Conservation (phyloP, 805 yeast species). For the Pichia heedii region DNA sequence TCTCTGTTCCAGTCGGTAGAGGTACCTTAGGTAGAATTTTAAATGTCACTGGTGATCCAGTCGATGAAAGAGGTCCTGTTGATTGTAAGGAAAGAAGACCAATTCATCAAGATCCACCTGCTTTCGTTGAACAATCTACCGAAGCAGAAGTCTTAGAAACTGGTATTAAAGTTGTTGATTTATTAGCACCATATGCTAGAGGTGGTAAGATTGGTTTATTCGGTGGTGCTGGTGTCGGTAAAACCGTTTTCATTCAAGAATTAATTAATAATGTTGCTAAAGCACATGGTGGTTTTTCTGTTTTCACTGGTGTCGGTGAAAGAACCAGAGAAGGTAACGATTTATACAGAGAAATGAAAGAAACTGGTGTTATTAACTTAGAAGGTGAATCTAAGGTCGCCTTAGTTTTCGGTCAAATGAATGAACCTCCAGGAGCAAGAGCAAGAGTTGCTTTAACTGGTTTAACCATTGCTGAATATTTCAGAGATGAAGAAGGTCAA, state of each 20-base stretch:
- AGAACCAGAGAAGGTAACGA: slow-evolving; percentile 99
- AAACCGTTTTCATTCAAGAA: slow-evolving; percentile 99
- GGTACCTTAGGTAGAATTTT: slow-evolving; percentile 98
- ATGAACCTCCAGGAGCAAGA: slow-evolving; percentile 99
- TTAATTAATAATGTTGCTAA: slow-evolving; percentile 99
- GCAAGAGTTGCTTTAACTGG: slow-evolving; percentile 99
- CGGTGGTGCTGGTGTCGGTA: slow-evolving; percentile 99
- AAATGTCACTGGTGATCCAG: slow-evolving; percentile 98
- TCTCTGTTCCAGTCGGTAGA: slow-evolving; percentile 98
- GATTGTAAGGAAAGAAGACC: slow-evolving; percentile 89
- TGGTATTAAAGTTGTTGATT: slow-evolving; percentile 99
- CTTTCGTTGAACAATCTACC: slow-evolving; percentile 95
- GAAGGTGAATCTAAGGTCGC: slow-evolving; percentile 99
- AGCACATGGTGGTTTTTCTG: slow-evolving; percentile 99
- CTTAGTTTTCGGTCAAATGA: slow-evolving; percentile 99
- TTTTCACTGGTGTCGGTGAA: slow-evolving; percentile 99
- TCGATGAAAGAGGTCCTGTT: slow-evolving; percentile 99
- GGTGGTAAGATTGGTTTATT: slow-evolving; percentile 99
- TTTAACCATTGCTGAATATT: slow-evolving; percentile 99
- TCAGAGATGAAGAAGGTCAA: slow-evolving; percentile 99
- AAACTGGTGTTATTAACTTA: slow-evolving; percentile 98
- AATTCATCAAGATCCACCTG: slow-evolving; percentile 97
- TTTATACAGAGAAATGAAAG: slow-evolving; percentile 99
- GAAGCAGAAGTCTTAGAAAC: slow-evolving; percentile 97
- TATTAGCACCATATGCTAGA: slow-evolving; percentile 99